Evolutionary conservation across 2,329 filamentous ascomycete genomes (phyloP).

Genomic region (Rachicladosporium sp.): DNA sequence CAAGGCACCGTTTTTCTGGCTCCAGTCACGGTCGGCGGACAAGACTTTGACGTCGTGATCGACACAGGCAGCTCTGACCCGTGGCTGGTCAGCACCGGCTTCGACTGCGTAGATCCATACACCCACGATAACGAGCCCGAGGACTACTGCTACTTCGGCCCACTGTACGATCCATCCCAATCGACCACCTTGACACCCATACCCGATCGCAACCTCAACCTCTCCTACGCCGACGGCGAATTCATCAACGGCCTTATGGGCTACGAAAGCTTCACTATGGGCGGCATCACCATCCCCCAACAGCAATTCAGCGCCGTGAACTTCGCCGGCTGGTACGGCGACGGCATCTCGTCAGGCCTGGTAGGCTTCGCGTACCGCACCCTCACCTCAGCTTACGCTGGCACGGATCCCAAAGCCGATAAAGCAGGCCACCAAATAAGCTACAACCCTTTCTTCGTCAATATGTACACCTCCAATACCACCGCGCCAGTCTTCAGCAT

Average conservation of each 20-base stretch:
- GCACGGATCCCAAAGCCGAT: slow-evolving; percentile 15
- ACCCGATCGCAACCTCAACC: slow-evolving; percentile 30
- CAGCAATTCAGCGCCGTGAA: slow-evolving; percentile 37
- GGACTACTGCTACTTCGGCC: slow-evolving; percentile 21
- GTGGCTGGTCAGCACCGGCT: slow-evolving; percentile 28
- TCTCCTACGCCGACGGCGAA: slow-evolving; percentile 33
- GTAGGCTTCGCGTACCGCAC: slow-evolving; percentile 40
- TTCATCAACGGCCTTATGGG: slow-evolving; percentile 29
- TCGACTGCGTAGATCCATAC: slow-evolving; percentile 13
- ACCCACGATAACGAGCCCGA: slow-evolving; percentile 9
- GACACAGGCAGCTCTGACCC: slow-evolving; percentile 39
- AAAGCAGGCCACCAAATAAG: slow-evolving; percentile 12
- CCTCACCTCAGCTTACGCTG: slow-evolving; percentile 31
- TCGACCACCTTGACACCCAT: slow-evolving; percentile 26
- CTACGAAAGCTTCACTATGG: slow-evolving; percentile 32
- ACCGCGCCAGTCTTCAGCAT: slow-evolving; percentile 37
- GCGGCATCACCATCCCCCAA: slow-evolving; percentile 31
- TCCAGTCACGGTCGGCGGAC: slow-evolving; percentile 16
- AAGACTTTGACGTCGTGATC: slow-evolving; percentile 27
- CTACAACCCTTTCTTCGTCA: slow-evolving; percentile 41
- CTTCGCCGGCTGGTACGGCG: slow-evolving; percentile 21
- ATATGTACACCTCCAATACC: slow-evolving; percentile 33
- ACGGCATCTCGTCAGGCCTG: slow-evolving; percentile 32
- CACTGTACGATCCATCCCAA: slow-evolving; percentile 16
- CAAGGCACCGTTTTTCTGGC: slow-evolving; percentile 21